Evolutionary conservation across 192 early-diverging fungal species (phyloP), one percentile per base, ranked within the genome.

Genomic region (Rhizoclosmatium globosum): DNA sequence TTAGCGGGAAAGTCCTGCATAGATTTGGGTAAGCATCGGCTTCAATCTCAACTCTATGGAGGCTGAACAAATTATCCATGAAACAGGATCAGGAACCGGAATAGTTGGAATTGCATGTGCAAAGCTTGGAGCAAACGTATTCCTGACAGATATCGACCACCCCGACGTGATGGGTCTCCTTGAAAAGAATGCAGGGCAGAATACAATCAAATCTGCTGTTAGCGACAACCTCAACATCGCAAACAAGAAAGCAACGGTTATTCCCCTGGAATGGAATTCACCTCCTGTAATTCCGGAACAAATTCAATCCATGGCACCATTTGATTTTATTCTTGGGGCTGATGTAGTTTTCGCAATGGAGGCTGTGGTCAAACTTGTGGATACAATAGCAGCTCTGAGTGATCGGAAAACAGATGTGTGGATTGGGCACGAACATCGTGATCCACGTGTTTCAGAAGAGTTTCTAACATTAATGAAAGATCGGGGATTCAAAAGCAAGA

Each of bases 321-420:
- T 74, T 62, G 78, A 79, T 43, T 9, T 79, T 4, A 64, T 79
- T 60, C 48, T 79, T 53, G 78, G 70, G 11, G 78, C 78, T 6
- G 78, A 79, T 64, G 78, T 79, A 4, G 74, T 79, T 13, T 79
- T 68, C 43, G 44, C 65, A 7, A 77, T 77, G 76, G 76, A 77
- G 15, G 21, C 76, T 4, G 76, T 77, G 4, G 64, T 56, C n/a
- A 50, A 43, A 58, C 65, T 77, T 7, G 65, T 68, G 15, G 76
- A 69, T 47, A 77, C 76, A 17, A 67, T 77, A 19, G 48, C n/a
- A 41, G 76, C 76, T 4, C 45, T 77, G 48, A n/a, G 21, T 19
- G 76, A 47, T 46, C 17, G 47, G 9, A 56, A 42, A 17, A 77
- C 65, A 2, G 65, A 77, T 42, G 31, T 67, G 31, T 77, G 67